Conservation (phyloP, 768 basidiomycete genomes). For the Melanogaster broomeanus region DNA sequence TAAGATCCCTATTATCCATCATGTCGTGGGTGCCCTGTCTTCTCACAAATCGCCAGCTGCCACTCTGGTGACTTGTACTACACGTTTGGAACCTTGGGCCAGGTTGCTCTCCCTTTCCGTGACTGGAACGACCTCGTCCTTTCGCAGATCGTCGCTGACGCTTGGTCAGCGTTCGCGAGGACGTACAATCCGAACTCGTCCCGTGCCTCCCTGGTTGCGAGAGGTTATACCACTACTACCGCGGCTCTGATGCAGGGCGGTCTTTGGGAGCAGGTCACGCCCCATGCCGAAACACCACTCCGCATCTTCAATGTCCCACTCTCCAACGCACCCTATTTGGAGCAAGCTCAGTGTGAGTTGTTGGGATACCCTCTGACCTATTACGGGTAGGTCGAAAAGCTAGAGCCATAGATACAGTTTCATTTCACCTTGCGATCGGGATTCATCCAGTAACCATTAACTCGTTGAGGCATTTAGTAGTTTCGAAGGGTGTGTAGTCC, state of each 20-base stretch:
- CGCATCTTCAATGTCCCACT: slow-evolving; percentile 4
- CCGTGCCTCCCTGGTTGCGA: slow-evolving; percentile 36
- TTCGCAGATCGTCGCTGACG: slow-evolving; percentile 44
- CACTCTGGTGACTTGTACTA: slow-evolving; percentile 36
- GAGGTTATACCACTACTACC: slow-evolving; percentile 38
- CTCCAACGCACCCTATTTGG: slow-evolving; percentile 5
- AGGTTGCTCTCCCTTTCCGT: slow-evolving; percentile 42
- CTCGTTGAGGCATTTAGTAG: no score
- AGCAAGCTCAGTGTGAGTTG: slow-evolving; percentile 4
- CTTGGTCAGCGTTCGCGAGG: slow-evolving; percentile 49
- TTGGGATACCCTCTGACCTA: slow-evolving; percentile 8
- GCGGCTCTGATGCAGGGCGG: slow-evolving; percentile 35
- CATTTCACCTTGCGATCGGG: slow-evolving; percentile 19
- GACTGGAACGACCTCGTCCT: slow-evolving; percentile 48
- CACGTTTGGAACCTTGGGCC: slow-evolving; percentile 38
- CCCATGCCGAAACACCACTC: not conserved
- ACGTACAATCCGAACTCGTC: slow-evolving; percentile 50
- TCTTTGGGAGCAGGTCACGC: slow-evolving; percentile 3
- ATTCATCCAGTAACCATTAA: not conserved
- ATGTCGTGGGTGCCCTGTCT: slow-evolving; percentile 33
- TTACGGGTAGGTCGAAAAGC: not conserved
- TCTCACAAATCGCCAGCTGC: slow-evolving; percentile 19
- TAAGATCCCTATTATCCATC: not conserved
- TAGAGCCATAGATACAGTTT: slow-evolving; percentile 18
- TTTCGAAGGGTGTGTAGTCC: no score